These are phyloP conservation scores for Wickerhamiella slavikovae DNA, from an alignment of 805 yeast species.

Conservation along the genomic window DNA sequence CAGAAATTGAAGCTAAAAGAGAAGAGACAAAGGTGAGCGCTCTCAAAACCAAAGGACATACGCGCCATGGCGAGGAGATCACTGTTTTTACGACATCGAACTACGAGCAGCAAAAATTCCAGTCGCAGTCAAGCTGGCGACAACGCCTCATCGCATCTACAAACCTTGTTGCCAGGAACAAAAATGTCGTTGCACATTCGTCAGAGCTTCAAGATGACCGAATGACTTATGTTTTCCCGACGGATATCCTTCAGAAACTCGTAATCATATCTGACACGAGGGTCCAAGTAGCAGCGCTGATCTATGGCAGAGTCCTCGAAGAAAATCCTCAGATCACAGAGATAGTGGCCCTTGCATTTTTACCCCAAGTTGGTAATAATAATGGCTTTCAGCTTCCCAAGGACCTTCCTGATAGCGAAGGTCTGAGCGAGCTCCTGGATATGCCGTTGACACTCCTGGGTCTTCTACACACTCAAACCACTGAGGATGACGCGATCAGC, in stretches of 20 bases:
- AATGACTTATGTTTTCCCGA: slow-evolving; percentile 60
- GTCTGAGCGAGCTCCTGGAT: slow-evolving; percentile 17
- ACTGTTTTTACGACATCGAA: slow-evolving; percentile 80
- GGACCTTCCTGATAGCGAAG: slow-evolving; percentile 20
- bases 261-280: slow-evolving; percentile 64
- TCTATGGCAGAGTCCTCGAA: slow-evolving; percentile 61
- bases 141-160: slow-evolving; percentile 62
- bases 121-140: slow-evolving; percentile 83
- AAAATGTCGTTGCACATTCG: slow-evolving; percentile 43
- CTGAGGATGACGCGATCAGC: slow-evolving; percentile 39
- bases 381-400: slow-evolving; percentile 43
- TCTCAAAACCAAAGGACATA: slow-evolving; percentile 60
- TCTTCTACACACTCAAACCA: slow-evolving; percentile 80
- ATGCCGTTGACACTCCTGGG: slow-evolving; percentile 65
- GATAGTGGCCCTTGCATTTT: slow-evolving; percentile 48
- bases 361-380: slow-evolving; percentile 71
- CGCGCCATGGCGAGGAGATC: slow-evolving; percentile 92
- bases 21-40: slow-evolving; percentile 42
- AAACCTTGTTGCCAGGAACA: slow-evolving; percentile 49
- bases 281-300: slow-evolving; percentile 59
- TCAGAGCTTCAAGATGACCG: slow-evolving; percentile 31
- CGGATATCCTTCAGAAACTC: slow-evolving; percentile 56
- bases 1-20: slow-evolving; percentile 30
- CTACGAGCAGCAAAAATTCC: slow-evolving; percentile 68
- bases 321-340: slow-evolving; percentile 59